phyloP scores from a whole-genome alignment of 768 basidiomycete species.

The Tylopilus sp. region DNA sequence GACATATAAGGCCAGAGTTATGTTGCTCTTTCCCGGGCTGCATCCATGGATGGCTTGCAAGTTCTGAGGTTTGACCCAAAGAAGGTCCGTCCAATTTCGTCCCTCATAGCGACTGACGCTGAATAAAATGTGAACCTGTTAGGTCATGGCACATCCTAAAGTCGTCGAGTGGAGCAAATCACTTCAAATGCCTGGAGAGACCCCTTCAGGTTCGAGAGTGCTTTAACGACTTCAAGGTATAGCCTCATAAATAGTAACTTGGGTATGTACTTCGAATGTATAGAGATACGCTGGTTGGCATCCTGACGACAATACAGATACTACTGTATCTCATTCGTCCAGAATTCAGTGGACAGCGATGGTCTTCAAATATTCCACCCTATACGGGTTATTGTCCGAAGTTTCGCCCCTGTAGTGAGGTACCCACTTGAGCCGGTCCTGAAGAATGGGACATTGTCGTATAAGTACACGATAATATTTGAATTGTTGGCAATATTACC shows the following conservation, averaged over 20 bases:
- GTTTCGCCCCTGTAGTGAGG: constrained; percentile 62
- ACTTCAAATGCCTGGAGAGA: constrained; percentile 3
- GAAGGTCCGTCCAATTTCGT: constrained; percentile 35
- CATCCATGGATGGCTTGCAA: constrained; percentile 51
- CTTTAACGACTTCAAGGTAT: neutral
- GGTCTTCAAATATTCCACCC: constrained; percentile 56
- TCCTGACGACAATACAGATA: neutral
- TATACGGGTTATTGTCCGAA: constrained; percentile 63
- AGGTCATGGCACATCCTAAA: constrained; percentile 44
- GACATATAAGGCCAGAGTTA: constrained; percentile 42
- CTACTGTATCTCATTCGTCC: neutral
- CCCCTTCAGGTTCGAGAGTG: neutral
- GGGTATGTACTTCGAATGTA: constrained; percentile 5
- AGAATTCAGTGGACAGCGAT: constrained; percentile 35
- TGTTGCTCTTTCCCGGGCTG: constrained; percentile 50
- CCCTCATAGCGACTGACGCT: neutral
- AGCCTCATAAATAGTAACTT: too few relatives aligned
- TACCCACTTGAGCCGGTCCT: constrained; percentile 73
- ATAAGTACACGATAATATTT: too few relatives aligned
- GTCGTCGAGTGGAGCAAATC: constrained; percentile 43
- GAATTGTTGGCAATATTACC: constrained; percentile 37
- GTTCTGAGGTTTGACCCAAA: constrained; percentile 50
- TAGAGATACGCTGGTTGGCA: neutral
- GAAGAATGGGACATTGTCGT: too few relatives aligned
- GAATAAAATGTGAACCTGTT: neutral